Evolutionary conservation across 768 basidiomycete species (phyloP).

Genomic region (Mycena rebaudengoi): DNA sequence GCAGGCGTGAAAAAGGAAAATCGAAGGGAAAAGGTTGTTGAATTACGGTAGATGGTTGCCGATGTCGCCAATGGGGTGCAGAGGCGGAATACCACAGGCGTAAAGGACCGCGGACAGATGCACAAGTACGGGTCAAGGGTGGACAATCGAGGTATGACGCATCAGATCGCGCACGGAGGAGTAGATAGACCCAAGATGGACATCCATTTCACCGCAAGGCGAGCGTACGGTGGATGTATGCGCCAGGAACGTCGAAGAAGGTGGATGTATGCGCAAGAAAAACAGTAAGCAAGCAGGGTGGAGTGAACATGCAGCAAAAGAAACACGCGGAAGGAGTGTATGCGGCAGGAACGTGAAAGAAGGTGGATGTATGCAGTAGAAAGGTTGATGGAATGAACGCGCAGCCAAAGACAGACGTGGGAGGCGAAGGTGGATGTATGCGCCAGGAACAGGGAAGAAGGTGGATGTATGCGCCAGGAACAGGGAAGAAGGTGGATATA

Average conservation of each 20-base stretch:
- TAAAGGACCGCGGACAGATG: background rate
- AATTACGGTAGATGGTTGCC: background rate
- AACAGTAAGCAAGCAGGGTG: background rate
- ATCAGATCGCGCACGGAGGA: background rate
- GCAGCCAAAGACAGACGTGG: too few species aligned
- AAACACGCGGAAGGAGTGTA: too few species aligned
- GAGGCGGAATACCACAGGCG: background rate
- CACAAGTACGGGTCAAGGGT: background rate
- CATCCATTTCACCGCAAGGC: too few species aligned
- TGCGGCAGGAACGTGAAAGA: too few species aligned
- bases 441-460: background rate
- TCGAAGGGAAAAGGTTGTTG: background rate
- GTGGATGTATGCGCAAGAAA: background rate
- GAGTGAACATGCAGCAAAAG: too few species aligned
- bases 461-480: background rate
- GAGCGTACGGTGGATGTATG: background rate
- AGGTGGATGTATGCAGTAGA: too few species aligned
- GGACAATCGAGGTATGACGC: background rate
- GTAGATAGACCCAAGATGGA: too few species aligned
- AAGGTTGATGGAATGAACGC: too few species aligned
- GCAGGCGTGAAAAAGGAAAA: constrained; percentile 21
- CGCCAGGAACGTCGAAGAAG: background rate
- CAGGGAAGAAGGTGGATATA: background rate
- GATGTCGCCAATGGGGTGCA: background rate
- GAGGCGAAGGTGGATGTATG: constrained; percentile 1